A percentile compares a stretch with the other conserved stretches of the same genome.
Conservation (phyloP, 306 rosid genomes). For the Rosa multiflora region DNA sequence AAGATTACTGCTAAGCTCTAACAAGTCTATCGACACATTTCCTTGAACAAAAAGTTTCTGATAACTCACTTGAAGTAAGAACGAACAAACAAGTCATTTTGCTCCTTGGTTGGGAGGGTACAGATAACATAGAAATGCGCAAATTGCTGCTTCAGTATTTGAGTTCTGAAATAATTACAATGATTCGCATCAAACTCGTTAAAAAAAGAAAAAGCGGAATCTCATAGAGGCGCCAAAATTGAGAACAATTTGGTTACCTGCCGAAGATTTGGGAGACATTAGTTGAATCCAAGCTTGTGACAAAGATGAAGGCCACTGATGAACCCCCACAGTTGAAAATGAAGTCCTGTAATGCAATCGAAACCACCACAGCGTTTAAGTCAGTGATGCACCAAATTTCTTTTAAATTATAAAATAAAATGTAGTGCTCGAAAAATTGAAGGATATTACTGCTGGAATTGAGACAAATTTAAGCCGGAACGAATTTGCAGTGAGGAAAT, state of each 20-base stretch:
- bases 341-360: slow-evolving; percentile 56
- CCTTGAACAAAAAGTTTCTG: slow-evolving; percentile 5
- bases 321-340: slow-evolving; percentile 91
- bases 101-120: slow-evolving; percentile 59
- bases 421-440: background rate
- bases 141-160: slow-evolving; percentile 61
- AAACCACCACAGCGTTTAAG: slow-evolving; percentile 17
- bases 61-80: slow-evolving; percentile 76
- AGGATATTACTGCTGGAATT: slow-evolving; percentile 56
- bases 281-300: slow-evolving; percentile 61
- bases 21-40: background rate
- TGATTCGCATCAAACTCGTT: background rate
- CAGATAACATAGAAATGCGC: slow-evolving; percentile 62
- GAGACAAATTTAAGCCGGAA: slow-evolving; percentile 76
- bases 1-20: background rate
- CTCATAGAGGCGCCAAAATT: slow-evolving; percentile 9
- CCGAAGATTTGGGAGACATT: slow-evolving; percentile 44
- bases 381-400: background rate
- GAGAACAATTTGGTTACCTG: slow-evolving; percentile 46
- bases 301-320: slow-evolving; percentile 77
- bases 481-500: slow-evolving; percentile 62
- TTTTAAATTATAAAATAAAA: no score
- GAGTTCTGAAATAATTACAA: slow-evolving; percentile 45
- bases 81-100: slow-evolving; percentile 56
- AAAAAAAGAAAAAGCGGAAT: slow-evolving; percentile 1